Evolutionary conservation across 257 asterid genomes (phyloP), one percentile per base, ranked within the genome.

Genomic region (Solanum medicagineum): DNA sequence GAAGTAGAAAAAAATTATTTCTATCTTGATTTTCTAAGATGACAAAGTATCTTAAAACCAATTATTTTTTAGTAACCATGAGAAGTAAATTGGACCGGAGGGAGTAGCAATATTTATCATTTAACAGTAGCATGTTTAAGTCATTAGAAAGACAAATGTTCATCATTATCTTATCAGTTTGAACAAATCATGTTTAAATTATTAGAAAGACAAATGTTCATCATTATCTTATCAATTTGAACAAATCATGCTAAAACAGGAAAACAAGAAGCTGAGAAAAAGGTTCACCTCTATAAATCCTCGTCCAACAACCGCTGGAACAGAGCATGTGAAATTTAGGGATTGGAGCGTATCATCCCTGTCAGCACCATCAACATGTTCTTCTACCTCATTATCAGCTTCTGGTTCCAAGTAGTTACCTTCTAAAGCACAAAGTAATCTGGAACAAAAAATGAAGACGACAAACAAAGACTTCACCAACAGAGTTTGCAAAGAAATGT

Each of bases 211-310:
- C 32, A 42, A 42, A 42, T 40, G 54, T 19, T 20, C 17, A 42
- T 42, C 80, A 29, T 71, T 71, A 20, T 42, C 55, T 11, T 20
- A 36, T 77, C 83, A 51, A 10, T 22, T 79, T 79, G 17, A 29
- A 29, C 7, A 54, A 24, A 77, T 77, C 60, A 77, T 16, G 83
- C n/a, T 53, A 26, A 77, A 26, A 29, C 26, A 79, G 49, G 59
- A 54, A 77, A 79, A 79, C 65, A 36, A 53, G 26, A 79, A 79
- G 26, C 45, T 55, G 83, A 53, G 17, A 16, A 29, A 29, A 79
- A 79, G 83, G 29, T 81, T 83, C 84, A 94, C 98, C 95, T 94
- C 98, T 36, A 93, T 87, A 86, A 93, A 94, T 84, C 98, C 98
- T 91, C 98, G 91, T 83, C 98, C 98, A 65, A 86, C 81, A 17